phyloP scores from a whole-genome alignment of 2,329 filamentous ascomycete genomes.

The Pseudogymnoascus sp. region DNA sequence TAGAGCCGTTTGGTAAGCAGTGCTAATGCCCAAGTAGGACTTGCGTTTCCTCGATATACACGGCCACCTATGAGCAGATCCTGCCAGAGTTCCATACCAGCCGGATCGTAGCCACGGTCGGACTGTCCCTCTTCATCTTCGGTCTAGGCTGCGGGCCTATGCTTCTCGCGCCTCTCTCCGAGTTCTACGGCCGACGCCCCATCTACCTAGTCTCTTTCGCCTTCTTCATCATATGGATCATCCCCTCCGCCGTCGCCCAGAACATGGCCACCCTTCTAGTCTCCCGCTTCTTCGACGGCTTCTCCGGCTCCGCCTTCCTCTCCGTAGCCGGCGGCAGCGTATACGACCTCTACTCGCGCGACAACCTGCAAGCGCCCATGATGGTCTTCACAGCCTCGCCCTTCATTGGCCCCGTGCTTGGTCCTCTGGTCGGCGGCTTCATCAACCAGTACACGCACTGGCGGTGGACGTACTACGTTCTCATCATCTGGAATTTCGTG shows the following conservation, averaged over 20 bases:
- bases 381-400: conserved; percentile 65
- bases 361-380: conserved; percentile 73
- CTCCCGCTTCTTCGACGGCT: conserved; percentile 67
- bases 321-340: conserved; percentile 79
- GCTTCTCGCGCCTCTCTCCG: conserved; percentile 47
- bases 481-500: conserved; percentile 72
- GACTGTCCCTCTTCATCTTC: conserved; percentile 74
- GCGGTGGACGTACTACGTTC: conserved; percentile 78
- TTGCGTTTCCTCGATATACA: conserved; percentile 82
- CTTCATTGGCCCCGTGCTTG: conserved; percentile 54
- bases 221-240: conserved; percentile 70
- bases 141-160: conserved; percentile 57
- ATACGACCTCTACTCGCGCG: conserved; percentile 65
- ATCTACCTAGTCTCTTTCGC: conserved; percentile 72
- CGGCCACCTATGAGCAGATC: conserved; percentile 72
- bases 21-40: conserved; percentile 48
- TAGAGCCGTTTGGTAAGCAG: neutral
- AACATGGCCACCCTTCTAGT: conserved; percentile 79
- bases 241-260: conserved; percentile 72
- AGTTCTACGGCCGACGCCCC: conserved; percentile 75
- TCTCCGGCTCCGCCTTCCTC: conserved; percentile 62
- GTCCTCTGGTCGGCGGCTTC: conserved; percentile 65
- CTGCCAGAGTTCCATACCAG: conserved; percentile 66
- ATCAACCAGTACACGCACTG: conserved; percentile 70
- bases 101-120: conserved; percentile 67